A percentile compares a stretch with the other conserved stretches of the same genome.
phyloP scores from a whole-genome alignment of 2,329 filamentous ascomycete genomes.

The Colletotrichum sp. region DNA sequence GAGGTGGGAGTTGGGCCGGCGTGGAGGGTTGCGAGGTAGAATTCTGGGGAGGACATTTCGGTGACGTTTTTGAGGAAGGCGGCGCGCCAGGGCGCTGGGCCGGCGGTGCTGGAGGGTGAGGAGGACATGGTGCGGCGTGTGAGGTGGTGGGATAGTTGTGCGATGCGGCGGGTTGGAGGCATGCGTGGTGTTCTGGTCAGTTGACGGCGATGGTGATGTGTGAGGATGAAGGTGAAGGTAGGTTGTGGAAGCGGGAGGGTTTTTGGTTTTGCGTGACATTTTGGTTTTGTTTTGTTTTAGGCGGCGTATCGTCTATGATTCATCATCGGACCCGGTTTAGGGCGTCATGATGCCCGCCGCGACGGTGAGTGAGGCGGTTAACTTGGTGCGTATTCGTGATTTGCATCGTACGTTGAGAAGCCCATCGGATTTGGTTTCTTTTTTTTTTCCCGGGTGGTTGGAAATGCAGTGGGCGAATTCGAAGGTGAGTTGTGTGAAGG shows the following conservation, averaged over 20 bases:
- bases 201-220: neutral
- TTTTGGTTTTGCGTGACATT: neutral
- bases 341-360: neutral
- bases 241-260: neutral
- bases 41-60: constrained; percentile 51
- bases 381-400: neutral
- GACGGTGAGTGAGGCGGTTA: neutral
- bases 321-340: neutral
- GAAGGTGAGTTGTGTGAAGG: neutral
- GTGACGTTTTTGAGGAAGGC: constrained; percentile 56
- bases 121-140: constrained; percentile 26
- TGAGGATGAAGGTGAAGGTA: neutral
- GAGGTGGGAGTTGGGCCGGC: constrained; percentile 16
- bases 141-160: constrained; percentile 15
- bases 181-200: neutral
- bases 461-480: neutral
- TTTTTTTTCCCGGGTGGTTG: neutral
- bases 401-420: neutral
- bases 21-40: constrained; percentile 57
- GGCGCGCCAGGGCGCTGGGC: constrained; percentile 57
- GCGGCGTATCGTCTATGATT: neutral
- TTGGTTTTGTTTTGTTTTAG: neutral
- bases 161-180: neutral
- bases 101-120: neutral
- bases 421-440: neutral